These are phyloP conservation scores for Blastomyces gilchristii DNA, from an alignment of 2,329 filamentous ascomycete species.

Conservation along the genomic window DNA sequence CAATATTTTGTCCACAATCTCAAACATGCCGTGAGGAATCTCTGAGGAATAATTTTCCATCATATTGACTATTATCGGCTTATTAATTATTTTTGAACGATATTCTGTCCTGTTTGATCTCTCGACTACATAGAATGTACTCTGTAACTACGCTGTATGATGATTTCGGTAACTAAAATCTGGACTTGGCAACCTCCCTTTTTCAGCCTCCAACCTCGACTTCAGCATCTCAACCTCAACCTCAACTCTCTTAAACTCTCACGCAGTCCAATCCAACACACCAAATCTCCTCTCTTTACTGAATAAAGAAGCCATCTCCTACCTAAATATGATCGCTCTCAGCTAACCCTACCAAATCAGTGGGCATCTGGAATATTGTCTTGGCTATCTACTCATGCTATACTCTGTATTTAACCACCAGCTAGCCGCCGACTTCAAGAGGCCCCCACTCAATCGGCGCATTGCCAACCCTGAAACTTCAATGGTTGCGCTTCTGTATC, in stretches of 20 bases:
- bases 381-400: neutral
- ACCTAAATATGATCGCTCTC: neutral
- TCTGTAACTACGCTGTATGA: no score
- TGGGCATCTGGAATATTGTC: neutral
- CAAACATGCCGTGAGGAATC: neutral
- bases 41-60: neutral
- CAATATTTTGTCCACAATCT: neutral
- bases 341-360: neutral
- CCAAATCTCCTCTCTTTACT: neutral
- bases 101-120: neutral
- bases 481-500: constrained; percentile 7
- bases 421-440: constrained; percentile 3
- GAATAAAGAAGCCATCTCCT: neutral
- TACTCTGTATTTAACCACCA: neutral
- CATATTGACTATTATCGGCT: neutral
- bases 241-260: neutral
- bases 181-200: neutral
- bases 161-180: no score
- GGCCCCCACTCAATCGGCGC: neutral
- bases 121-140: neutral
- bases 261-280: neutral
- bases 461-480: constrained; percentile 5
- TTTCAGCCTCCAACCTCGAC: neutral
- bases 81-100: neutral
- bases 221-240: neutral